phyloP scores from a whole-genome alignment of 164 flowering plant genomes.

The Pachysandra terminalis region DNA sequence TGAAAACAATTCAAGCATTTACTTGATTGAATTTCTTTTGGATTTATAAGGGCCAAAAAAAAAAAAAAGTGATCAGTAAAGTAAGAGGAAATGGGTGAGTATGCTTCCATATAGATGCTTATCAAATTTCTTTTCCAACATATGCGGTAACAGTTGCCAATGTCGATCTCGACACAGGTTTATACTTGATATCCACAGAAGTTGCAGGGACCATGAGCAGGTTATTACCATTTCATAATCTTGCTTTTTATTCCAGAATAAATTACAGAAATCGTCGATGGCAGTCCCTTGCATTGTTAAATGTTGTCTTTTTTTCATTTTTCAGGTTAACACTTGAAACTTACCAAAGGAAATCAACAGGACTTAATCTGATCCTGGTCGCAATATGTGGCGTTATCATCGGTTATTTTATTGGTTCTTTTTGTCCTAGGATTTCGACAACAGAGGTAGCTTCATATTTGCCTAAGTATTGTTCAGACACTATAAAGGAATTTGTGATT shows the following conservation, averaged over 20 bases:
- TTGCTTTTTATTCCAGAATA: not conserved
- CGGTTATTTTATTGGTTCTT: conserved; percentile 15
- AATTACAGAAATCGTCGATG: not conserved
- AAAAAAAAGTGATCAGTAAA: too few species aligned
- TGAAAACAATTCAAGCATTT: too few species aligned
- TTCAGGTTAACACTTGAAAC: not conserved
- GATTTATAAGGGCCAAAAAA: too few species aligned
- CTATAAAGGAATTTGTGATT: not conserved
- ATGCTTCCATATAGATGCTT: too few species aligned
- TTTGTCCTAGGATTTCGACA: not conserved
- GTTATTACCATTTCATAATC: not conserved
- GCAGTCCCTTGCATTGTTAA: not conserved
- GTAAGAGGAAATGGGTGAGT: too few species aligned
- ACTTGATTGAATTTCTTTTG: too few species aligned
- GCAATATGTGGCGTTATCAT: conserved; percentile 5
- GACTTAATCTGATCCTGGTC: conserved; percentile 2
- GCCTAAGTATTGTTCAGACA: not conserved
- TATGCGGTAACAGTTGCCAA: not conserved
- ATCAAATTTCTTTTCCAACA: too few species aligned
- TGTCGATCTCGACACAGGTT: not conserved
- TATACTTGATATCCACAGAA: not conserved
- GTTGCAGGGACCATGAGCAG: conserved; percentile 5
- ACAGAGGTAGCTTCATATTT: conserved; percentile 4
- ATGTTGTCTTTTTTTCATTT: not conserved
- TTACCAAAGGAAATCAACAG: conserved; percentile 6